phyloP scores from a whole-genome alignment of 2,329 filamentous ascomycete species.

The Xylariaceae sp. region DNA sequence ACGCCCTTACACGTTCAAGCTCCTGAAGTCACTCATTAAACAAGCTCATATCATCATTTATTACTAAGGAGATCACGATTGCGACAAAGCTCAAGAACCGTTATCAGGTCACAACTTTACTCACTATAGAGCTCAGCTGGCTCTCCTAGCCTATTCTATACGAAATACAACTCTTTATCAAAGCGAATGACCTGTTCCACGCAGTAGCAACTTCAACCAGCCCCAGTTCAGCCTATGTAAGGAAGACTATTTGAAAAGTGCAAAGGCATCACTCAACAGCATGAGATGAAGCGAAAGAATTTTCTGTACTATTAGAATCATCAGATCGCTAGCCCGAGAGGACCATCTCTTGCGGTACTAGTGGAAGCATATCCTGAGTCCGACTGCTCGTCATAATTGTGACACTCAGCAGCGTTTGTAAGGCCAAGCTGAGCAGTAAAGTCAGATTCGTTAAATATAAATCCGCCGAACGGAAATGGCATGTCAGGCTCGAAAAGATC shows the following conservation, averaged over 20 bases:
- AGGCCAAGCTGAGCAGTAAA: constrained; percentile 13
- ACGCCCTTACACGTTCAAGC: not conserved
- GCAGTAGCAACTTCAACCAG: not conserved
- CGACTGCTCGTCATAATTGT: constrained; percentile 25
- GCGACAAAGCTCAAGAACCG: constrained; percentile 1
- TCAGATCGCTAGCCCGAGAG: constrained; percentile 12
- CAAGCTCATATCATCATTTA: not conserved
- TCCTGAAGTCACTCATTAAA: not conserved
- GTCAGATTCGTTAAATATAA: constrained; percentile 17
- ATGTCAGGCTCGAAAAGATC: constrained; percentile 18
- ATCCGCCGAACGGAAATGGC: not conserved
- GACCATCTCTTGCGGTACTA: constrained; percentile 18
- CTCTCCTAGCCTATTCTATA: not conserved
- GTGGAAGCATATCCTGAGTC: constrained; percentile 37
- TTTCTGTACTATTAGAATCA: not conserved
- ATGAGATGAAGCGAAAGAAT: not conserved
- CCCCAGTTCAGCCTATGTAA: not conserved
- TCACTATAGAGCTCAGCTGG: not conserved
- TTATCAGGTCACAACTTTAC: not conserved
- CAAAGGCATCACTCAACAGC: not conserved
- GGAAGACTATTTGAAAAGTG: constrained; percentile 1
- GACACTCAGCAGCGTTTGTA: constrained; percentile 13
- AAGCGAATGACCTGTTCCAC: not conserved
- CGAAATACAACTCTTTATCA: not conserved
- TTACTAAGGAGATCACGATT: not conserved